Conservation (phyloP, 2,329 filamentous ascomycete genomes). For the Thielaviopsis ethacetica region DNA sequence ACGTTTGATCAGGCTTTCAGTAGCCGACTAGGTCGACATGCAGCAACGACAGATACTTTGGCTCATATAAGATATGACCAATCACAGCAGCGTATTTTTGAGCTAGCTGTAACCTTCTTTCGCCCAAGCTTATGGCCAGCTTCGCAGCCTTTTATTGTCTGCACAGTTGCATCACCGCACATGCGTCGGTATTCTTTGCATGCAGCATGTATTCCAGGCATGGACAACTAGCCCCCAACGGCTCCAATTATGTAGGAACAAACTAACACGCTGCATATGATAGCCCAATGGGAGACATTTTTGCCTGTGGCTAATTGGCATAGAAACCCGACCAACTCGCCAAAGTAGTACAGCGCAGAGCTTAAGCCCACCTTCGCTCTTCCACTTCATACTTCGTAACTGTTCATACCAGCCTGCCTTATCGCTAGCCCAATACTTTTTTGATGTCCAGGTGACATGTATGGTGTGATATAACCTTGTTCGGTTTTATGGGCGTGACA, state of each 20-base stretch:
- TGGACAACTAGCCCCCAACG: background rate
- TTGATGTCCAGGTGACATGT: too few relatives aligned
- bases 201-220: background rate
- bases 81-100: too few relatives aligned
- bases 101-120: too few relatives aligned
- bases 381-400: background rate
- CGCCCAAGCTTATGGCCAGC: background rate
- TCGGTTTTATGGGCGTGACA: background rate
- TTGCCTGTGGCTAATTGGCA: background rate
- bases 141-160: background rate
- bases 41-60: too few relatives aligned
- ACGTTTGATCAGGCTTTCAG: too few relatives aligned
- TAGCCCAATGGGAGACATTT: background rate
- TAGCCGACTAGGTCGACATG: too few relatives aligned
- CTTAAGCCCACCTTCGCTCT: background rate
- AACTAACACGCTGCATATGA: background rate
- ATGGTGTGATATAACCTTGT: background rate
- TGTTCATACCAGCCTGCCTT: background rate
- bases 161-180: background rate
- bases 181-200: background rate
- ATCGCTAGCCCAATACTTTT: background rate
- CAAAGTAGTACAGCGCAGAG: background rate
- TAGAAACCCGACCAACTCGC: background rate
- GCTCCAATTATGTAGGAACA: background rate
- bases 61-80: too few relatives aligned